These are phyloP conservation scores for Pythium rhizo-oryzae DNA, from an alignment of 352 stramenopile species.

Conservation along the genomic window DNA sequence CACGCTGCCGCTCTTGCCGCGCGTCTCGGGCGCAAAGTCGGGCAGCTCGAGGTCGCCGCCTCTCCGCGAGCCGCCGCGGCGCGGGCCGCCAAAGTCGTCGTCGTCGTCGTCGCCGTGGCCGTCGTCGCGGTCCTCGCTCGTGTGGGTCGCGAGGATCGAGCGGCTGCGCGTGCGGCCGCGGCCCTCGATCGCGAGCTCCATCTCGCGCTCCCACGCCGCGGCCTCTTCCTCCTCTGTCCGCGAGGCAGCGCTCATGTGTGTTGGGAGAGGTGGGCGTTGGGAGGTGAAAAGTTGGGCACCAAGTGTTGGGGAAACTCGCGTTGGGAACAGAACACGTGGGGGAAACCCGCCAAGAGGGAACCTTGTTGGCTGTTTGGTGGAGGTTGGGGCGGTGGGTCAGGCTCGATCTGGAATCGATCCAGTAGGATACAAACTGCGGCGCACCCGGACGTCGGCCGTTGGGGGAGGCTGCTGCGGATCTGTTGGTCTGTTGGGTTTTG, in stretches of 20 bases:
- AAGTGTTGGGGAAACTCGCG: background rate
- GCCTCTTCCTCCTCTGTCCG: conserved; percentile 49
- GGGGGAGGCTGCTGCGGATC: conserved; percentile 1
- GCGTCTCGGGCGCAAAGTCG: background rate
- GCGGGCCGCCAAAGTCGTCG: background rate
- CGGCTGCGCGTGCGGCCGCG: conserved; percentile 76
- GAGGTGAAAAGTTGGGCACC: background rate
- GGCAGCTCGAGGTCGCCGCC: conserved; percentile 19
- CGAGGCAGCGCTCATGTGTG: conserved; percentile 5
- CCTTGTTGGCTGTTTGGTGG: background rate
- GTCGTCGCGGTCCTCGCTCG: conserved; percentile 39
- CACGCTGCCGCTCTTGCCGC: conserved; percentile 27
- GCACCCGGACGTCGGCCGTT: background rate
- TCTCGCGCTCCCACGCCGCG: conserved; percentile 76
- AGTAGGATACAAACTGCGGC: conserved; percentile 21
- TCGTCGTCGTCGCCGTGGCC: background rate
- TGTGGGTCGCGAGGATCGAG: conserved; percentile 64
- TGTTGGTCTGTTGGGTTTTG: conserved; percentile 15
- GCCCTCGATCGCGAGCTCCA: conserved; percentile 75
- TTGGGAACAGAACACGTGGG: conserved; percentile 2
- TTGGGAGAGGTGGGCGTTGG: conserved; percentile 7
- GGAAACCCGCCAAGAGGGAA: background rate
- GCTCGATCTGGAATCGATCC: conserved; percentile 6
- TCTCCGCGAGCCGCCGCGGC: conserved; percentile 14
- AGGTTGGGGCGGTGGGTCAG: background rate